Conservation (phyloP, 306 rosid species). For the Cucumis hystrix region DNA sequence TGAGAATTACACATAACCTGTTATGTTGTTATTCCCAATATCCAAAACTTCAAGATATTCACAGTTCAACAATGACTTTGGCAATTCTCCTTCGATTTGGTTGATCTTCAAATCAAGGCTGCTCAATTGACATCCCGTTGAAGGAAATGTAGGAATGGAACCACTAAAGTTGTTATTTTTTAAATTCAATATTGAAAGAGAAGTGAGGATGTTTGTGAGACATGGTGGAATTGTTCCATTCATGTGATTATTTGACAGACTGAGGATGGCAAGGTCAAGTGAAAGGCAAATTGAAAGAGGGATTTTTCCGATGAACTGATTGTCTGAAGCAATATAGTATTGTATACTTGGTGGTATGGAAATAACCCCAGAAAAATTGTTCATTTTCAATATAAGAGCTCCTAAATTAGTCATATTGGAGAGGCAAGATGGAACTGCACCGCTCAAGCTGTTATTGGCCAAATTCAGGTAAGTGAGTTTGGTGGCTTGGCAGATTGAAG, state of each 20-base stretch:
- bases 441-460: slow-evolving; percentile 7
- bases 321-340: slow-evolving; percentile 10
- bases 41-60: too few species aligned
- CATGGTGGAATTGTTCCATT: slow-evolving; percentile 20
- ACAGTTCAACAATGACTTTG: too few species aligned
- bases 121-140: too few species aligned
- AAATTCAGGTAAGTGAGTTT: not conserved
- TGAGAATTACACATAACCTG: too few species aligned
- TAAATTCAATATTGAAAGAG: too few species aligned
- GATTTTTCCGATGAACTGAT: slow-evolving; percentile 10
- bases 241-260: slow-evolving; percentile 3
- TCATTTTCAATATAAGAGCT: slow-evolving; percentile 10
- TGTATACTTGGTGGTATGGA: not conserved
- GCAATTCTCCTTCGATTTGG: too few species aligned
- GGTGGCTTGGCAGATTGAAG: not conserved
- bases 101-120: too few species aligned
- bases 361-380: slow-evolving; percentile 18
- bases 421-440: slow-evolving; percentile 15
- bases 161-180: too few species aligned
- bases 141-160: too few species aligned
- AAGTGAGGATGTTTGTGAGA: not conserved
- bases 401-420: not conserved
- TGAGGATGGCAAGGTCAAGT: not conserved
- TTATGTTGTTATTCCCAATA: too few species aligned
- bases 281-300: slow-evolving; percentile 1